Base-by-base conservation (phyloP, 2,329 filamentous ascomycete genomes). In the Ophiostoma piceae region DNA sequence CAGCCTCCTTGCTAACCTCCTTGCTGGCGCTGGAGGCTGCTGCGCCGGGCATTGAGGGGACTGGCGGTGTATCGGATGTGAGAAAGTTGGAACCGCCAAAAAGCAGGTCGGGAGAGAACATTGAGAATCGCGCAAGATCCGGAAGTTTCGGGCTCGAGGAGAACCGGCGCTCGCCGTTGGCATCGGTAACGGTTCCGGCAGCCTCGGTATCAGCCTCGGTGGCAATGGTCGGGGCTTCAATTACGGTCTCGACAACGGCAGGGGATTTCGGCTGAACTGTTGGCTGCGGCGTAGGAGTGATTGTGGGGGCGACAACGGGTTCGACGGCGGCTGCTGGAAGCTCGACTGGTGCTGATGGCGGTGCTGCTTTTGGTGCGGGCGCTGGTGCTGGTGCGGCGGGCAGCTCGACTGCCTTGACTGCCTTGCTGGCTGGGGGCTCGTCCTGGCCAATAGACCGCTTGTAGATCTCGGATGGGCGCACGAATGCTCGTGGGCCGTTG, bases 381-480 rank as follows among this genome's bases (percentile, higher is more conserved):
- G 57, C 32, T 8, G 41, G 64, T 9, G 69, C 51, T 11, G 67
- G 32, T 37, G 69, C 60, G 12, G 22, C 37, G 9, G 69, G 43
- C 69, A 16, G 64, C 6, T 71, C 70, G 1, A 2, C 14, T 11
- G 57, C 14, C 37, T 47, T 66, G n/a, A 2, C 14, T 11, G 57
- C 14, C 37, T 47, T 66, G n/a, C 11, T 7, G 19, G 4, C 54
- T 26, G 29, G 35, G 3, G 47, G 64, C 47, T 71, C 71, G 12
- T 60, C 51, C 2, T 39, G 12, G 29, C 37, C 39, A 35, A 66
- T 41, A 77, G 90, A 83, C 6, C 90, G 87, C 75, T 86, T 89
- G 77, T 94, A 94, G 60, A 94, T 89, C 74, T 96, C 92, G 14
- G 90, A 86, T 1, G 92, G 91, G 51, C 90, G 84, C 70, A 92